Percentiles rank a stretch among this genome's conserved stretches.
Evolutionary conservation across 192 early-diverging fungal genomes (phyloP).

Genomic region (Obelidium mucronatum): DNA sequence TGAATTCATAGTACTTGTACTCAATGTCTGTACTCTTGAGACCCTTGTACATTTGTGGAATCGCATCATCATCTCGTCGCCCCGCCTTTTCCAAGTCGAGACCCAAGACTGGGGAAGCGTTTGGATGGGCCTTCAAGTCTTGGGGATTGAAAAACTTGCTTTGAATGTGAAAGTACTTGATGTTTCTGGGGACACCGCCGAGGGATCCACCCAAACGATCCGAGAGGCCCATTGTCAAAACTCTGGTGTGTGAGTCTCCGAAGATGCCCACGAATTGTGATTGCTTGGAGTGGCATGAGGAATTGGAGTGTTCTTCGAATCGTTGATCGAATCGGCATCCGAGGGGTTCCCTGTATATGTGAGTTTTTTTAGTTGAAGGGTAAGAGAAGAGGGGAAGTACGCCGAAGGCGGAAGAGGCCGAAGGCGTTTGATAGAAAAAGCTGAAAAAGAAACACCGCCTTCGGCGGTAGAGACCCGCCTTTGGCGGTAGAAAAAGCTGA

Average conservation of each 20-base stretch:
- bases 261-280: not conserved
- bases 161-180: slow-evolving; percentile 1
- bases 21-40: not conserved
- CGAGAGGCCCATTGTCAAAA: not conserved
- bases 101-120: too few species aligned
- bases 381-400: too few species aligned
- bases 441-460: too few species aligned
- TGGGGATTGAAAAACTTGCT: not conserved
- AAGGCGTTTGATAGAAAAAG: not conserved
- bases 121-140: slow-evolving; percentile 1
- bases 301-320: not conserved
- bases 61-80: too few species aligned
- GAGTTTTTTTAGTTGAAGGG: too few species aligned
- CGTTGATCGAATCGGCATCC: slow-evolving; percentile 14
- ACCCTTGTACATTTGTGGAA: too few species aligned
- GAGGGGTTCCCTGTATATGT: slow-evolving; percentile 15
- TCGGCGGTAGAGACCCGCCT: too few species aligned
- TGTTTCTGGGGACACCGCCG: not conserved
- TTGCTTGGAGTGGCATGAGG: not conserved
- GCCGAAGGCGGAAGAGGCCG: too few species aligned
- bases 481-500: too few species aligned
- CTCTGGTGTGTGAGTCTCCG: slow-evolving; percentile 10
- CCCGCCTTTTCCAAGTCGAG: too few species aligned
- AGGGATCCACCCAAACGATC: not conserved
- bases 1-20: not conserved